Base-by-base conservation (phyloP, 805 yeast species). In the Clavispora phyllophila region DNA sequence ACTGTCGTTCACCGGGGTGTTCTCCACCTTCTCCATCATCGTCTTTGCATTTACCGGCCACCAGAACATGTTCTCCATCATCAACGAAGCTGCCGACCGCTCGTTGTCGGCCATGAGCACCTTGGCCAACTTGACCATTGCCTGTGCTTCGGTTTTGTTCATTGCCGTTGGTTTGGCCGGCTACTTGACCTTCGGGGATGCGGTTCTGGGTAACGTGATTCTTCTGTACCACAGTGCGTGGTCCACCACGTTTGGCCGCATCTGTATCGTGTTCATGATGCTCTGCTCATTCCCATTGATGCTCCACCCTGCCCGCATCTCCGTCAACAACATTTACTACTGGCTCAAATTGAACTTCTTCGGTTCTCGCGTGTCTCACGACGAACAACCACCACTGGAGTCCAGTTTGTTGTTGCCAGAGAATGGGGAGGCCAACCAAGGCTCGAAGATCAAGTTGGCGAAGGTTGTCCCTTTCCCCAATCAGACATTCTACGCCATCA, bases 31-130 rank as follows among this genome's bases (percentile, higher is more conserved):
- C 59, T 95, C 97, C n/a, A 85, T 90, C 49, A 82, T 89, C 52
- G 91, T 91, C 12, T 90, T 91, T 70, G 96, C 96, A 0, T 91
- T 81, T 63, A 91, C 98, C 0, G 93, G 97, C 55, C 97, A 91
- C 58, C 97, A 91, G 62, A 91, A 91, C 65, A 87, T 87, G 88
- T 88, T 87, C 55, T 80, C 96, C 1, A 78, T 90, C 42, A 77
- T 89, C 42, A 91, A 90, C 55, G 98, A 91, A 65, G 74, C 90
- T 23, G 63, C 61, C 24, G 79, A 79, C 50, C 75, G 73, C 47
- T 66, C 84, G 0, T 64, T 76, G n/a, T 45, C 57, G 6, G 68
- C 65, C 26, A 67, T 81, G 46, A 64, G 70, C 43, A 62, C 55
- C 15, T 71, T 87, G 29, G 75, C 82, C 18, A 46, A 61, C 15